These are phyloP conservation scores for Geotrichum siamense DNA, from an alignment of 1,139 yeast genomes.

Conservation along the genomic window DNA sequence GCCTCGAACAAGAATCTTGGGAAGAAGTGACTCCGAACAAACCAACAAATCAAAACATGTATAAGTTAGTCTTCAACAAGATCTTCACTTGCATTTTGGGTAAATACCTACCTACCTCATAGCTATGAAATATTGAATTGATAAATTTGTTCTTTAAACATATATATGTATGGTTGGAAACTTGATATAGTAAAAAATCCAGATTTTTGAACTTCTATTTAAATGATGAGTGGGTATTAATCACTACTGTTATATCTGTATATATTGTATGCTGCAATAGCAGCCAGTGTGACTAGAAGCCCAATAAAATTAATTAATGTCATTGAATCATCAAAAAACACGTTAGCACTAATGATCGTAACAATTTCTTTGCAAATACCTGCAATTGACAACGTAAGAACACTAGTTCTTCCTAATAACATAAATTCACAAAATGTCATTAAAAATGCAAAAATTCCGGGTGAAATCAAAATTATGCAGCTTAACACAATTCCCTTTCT, in stretches of 20 bases:
- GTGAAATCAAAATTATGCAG: conserved; percentile 54
- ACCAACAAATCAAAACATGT: no score
- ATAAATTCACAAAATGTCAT: conserved; percentile 89
- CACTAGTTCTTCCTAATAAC: conserved; percentile 72
- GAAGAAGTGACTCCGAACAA: no score
- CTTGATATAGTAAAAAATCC: no score
- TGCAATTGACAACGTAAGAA: conserved; percentile 78
- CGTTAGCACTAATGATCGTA: conserved; percentile 64
- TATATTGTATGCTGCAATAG: conserved; percentile 71
- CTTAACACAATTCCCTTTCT: conserved; percentile 50
- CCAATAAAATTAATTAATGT: conserved; percentile 69
- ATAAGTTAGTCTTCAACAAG: no score
- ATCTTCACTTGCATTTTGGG: no score
- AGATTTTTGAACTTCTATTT: no score
- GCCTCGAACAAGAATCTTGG: conserved; percentile 33
- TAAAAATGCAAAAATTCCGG: conserved; percentile 81
- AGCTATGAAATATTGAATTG: neutral
- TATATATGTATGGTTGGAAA: no score
- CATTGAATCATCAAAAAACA: conserved; percentile 69
- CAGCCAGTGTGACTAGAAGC: conserved; percentile 61
- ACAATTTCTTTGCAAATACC: conserved; percentile 89
- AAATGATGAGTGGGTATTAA: no score
- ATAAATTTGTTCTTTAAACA: neutral
- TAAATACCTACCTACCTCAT: no score
- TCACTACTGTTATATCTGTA: conserved; percentile 21